Base-by-base conservation (phyloP, 208 protist genomes). In the Trypanosoma congolense region DNA sequence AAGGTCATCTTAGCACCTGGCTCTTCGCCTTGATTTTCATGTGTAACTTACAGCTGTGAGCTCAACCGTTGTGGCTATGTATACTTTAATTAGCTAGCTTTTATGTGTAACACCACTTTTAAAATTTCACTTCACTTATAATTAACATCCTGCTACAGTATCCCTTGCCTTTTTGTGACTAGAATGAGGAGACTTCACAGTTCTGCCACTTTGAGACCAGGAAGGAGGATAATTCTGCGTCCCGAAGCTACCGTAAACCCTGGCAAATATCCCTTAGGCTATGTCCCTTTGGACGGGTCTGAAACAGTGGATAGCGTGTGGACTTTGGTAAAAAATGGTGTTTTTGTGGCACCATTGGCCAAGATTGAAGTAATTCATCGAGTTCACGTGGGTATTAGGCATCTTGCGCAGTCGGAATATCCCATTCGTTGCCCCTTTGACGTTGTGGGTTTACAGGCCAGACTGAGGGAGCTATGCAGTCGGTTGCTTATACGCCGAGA, bases 251-350 rank as follows among this genome's bases (percentile, higher is more conserved):
- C 61, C 14, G 48, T 60, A 14, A 35, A 61, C 46, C 48, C 61
- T 16, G 3, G 57, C 19, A 54, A 49, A 36, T 93, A 86, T 57
- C 87, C 87, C 26, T 56, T 83, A 9, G 87, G 87, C 1, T 95
- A 85, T 45, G 77, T 92, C 1, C 81, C 87, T 12, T 53, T 95
- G 31, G 79, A 90, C 44, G 87, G 84, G 1, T 78, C 61, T 1
- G 83, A 95, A 47, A 59, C 87, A 0, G 81, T 92, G 47, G 83
- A 92, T 42, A 63, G 67, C 18, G 69, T 95, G 10, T 95, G 85
- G 48, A 48, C 72, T n/a, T 36, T 92, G 14, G 28, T 95, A 6
- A 92, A 90, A 47, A 51, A 35, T 35, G 87, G 87, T 14, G 61
- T 83, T 48, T 95, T 90, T 68, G 82, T 95, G 0, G 73, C 82